Evolutionary conservation across 352 stramenopile genomes (phyloP).

Genomic region (Phytophthora hibernalis): DNA sequence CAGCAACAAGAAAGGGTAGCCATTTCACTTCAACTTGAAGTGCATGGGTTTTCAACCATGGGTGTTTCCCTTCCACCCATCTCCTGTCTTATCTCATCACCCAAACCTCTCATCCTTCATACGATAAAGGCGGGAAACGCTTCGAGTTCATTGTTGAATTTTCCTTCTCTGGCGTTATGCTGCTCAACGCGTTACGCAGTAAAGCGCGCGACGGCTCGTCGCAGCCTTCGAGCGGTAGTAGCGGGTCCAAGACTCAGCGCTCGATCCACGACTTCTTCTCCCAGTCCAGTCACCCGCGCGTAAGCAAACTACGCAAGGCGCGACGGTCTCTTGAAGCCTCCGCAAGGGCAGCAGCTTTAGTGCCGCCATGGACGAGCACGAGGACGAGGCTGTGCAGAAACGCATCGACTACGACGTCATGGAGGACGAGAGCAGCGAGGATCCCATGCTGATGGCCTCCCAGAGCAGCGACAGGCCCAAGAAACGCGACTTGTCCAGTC

Average conservation of each 20-base stretch:
- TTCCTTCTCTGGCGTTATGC: conserved; percentile 23
- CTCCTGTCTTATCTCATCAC: neutral
- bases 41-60: neutral
- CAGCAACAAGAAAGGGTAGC: conserved; percentile 24
- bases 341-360: conserved; percentile 34
- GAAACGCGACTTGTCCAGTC: conserved; percentile 84
- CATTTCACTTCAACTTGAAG: neutral
- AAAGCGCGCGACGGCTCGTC: conserved; percentile 37
- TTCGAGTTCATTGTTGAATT: conserved; percentile 3
- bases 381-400: conserved; percentile 65
- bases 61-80: neutral
- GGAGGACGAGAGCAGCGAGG: conserved; percentile 66
- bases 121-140: conserved; percentile 35
- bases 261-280: conserved; percentile 90
- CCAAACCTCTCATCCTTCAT: neutral
- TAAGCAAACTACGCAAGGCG: conserved; percentile 46
- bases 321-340: conserved; percentile 44
- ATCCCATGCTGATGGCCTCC: conserved; percentile 34
- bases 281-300: conserved; percentile 32
- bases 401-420: conserved; percentile 79
- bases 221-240: conserved; percentile 4
- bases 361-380: conserved; percentile 25
- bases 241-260: conserved; percentile 74
- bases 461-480: conserved; percentile 70
- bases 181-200: conserved; percentile 50